These are phyloP conservation scores for Zasmidium angulare DNA, from an alignment of 2,329 filamentous ascomycete genomes.

Conservation along the genomic window DNA sequence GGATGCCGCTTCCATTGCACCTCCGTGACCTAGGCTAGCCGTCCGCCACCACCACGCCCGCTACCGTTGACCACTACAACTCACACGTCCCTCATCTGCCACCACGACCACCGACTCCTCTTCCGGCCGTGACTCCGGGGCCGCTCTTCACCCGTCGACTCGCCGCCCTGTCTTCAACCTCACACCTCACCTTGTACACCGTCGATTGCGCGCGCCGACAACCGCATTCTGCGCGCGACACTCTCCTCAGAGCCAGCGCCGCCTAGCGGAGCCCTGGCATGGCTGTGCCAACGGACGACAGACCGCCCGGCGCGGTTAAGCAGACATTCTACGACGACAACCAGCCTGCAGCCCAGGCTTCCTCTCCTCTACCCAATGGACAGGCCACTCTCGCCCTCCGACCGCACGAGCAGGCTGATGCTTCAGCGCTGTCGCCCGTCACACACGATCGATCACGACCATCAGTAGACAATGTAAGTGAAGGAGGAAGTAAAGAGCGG, in stretches of 20 bases:
- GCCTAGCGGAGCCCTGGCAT: constrained; percentile 26
- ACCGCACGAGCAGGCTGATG: constrained; percentile 14
- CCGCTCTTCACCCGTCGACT: constrained; percentile 1
- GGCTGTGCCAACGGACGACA: constrained; percentile 31
- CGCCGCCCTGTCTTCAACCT: background rate
- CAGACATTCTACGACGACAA: constrained; percentile 23
- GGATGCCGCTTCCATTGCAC: background rate
- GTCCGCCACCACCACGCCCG: background rate
- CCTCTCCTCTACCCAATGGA: constrained; percentile 18
- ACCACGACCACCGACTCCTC: background rate
- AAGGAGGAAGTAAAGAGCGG: constrained; percentile 24
- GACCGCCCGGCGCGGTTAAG: constrained; percentile 26
- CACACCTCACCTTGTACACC: background rate
- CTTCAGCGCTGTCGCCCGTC: constrained; percentile 7
- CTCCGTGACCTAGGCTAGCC: background rate
- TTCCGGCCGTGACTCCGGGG: background rate
- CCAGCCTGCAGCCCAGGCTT: constrained; percentile 7
- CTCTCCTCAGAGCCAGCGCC: constrained; percentile 12
- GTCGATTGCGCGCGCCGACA: constrained; percentile 4
- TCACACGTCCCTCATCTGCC: background rate
- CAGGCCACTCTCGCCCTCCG: constrained; percentile 14
- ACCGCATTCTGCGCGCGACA: constrained; percentile 16
- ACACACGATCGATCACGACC: constrained; percentile 9
- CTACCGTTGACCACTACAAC: background rate
- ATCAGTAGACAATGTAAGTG: constrained; percentile 15